phyloP scores from a whole-genome alignment of 2,329 filamentous ascomycete species.

The Fusarium piperis region DNA sequence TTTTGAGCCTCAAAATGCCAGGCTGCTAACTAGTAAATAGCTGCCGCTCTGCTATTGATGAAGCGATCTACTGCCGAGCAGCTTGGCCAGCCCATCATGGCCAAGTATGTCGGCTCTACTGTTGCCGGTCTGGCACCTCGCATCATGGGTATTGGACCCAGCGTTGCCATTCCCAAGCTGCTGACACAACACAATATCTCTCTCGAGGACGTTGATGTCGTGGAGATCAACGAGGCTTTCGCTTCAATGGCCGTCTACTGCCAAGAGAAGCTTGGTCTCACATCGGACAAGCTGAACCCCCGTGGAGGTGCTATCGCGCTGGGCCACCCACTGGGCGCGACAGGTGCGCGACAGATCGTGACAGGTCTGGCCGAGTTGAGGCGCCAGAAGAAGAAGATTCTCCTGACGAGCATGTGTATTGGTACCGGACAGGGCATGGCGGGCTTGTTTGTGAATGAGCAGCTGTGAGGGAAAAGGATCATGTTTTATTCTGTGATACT shows the following conservation, averaged over 20 bases:
- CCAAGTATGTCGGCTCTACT: conserved; percentile 93
- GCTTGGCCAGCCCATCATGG: conserved; percentile 89
- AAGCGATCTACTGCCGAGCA: conserved; percentile 89
- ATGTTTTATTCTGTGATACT: conserved; percentile 29
- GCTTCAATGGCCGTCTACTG: conserved; percentile 98
- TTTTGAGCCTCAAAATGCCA: background rate
- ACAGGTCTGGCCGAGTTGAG: conserved; percentile 88
- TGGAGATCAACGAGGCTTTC: conserved; percentile 98
- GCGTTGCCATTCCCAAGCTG: conserved; percentile 81
- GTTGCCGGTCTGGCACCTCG: conserved; percentile 89
- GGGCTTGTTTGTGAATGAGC: conserved; percentile 71
- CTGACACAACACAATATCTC: conserved; percentile 80
- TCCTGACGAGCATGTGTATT: conserved; percentile 92
- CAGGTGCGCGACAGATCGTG: conserved; percentile 83
- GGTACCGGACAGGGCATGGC: conserved; percentile 77
- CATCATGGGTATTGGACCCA: conserved; percentile 95
- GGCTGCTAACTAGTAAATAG: conserved; percentile 50
- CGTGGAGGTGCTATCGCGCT: conserved; percentile 85
- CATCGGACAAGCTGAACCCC: conserved; percentile 81
- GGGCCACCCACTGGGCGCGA: conserved; percentile 83
- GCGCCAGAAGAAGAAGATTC: conserved; percentile 86
- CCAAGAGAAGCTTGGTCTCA: conserved; percentile 74
- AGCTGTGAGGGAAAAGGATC: conserved; percentile 30
- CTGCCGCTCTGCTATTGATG: conserved; percentile 91
- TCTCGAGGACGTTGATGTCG: conserved; percentile 84